Evolutionary conservation across 345 rosid genomes (phyloP).

Genomic region (Cardamine occulta): DNA sequence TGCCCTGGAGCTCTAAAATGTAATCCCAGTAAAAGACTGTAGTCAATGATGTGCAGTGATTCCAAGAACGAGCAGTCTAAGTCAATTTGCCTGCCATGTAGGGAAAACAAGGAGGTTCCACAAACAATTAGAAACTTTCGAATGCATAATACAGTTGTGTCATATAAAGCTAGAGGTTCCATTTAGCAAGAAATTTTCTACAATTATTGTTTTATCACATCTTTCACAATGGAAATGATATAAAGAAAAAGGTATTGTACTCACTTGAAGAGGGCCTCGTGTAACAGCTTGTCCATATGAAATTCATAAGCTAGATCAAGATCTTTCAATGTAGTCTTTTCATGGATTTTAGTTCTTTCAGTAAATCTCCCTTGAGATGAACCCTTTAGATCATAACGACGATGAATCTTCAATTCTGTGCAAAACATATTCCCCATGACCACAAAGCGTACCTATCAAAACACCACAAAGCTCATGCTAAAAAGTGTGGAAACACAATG

Average conservation of each 20-base stretch:
- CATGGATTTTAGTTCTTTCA: constrained; percentile 62
- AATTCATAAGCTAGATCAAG: constrained; percentile 78
- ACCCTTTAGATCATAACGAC: constrained; percentile 92
- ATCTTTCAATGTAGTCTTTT: constrained; percentile 85
- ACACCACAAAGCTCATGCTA: constrained; percentile 27
- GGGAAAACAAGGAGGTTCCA: constrained; percentile 12
- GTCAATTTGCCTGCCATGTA: constrained; percentile 63
- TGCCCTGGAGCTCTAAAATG: constrained; percentile 88
- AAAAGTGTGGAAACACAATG: constrained; percentile 3
- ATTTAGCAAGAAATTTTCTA: not conserved
- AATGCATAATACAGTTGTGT: constrained; percentile 5
- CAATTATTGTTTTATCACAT: not conserved
- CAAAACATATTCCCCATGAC: constrained; percentile 99
- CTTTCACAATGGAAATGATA: not conserved
- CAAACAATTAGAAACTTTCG: constrained; percentile 20
- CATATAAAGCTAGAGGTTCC: constrained; percentile 16
- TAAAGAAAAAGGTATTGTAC: constrained; percentile 20
- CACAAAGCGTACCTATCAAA: constrained; percentile 86
- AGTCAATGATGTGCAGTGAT: constrained; percentile 83
- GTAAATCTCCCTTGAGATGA: constrained; percentile 85
- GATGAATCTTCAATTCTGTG: constrained; percentile 90
- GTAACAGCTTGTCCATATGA: constrained; percentile 85
- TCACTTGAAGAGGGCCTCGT: constrained; percentile 82
- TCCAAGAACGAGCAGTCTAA: constrained; percentile 76
- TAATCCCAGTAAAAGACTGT: constrained; percentile 82